Base-by-base conservation (phyloP, 2,329 filamentous ascomycete genomes). In the Raffaelea albimanens region DNA sequence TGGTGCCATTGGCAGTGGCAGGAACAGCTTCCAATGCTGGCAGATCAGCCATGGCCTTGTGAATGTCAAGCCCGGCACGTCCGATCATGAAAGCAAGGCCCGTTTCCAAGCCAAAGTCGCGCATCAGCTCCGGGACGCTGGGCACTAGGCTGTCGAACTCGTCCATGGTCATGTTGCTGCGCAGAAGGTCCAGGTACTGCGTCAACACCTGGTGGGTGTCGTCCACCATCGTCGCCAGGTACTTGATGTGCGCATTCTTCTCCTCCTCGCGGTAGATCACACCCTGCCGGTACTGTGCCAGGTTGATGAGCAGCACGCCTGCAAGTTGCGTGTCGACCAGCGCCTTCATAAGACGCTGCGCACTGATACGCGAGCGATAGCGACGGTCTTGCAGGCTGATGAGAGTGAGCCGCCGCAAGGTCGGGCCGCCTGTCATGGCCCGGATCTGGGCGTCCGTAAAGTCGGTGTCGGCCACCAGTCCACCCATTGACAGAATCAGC, bases 401-500 rank as follows among this genome's bases (percentile, higher is more conserved):
- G 36, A 97, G 75, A 1, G 87, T 94, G 57, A 91, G 85, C 10
- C 82, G 80, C 54, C 87, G 84, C 11, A 98, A 71, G 22, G 83
- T 70, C 45, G 87, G 80, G 14, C 91, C 90, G 51, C 90, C 91
- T 38, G 87, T 87, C 79, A 98, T 89, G 14, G 87, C 89, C 52
- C 87, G 72, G 23, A 95, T 77, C 64, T 96, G 90, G 18, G 82
- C 71, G 56, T 98, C 91, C 25, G 87, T 96, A 59, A 95, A 91
- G 59, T 90, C 87, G 45, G 83, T 78, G 51, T 91, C 84, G 4
- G 90, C 82, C 13, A 91, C 83, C 50, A 98, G 90, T 41, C 94
- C 94, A 18, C 87, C 88, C 93, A 98, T 97, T 2, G 86, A 87
- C 33, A 82, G 81, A 45, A 97, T 85, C 51, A 98, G 77, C 59